phyloP scores from a whole-genome alignment of 768 basidiomycete genomes.

The Tephrocybe rancida region DNA sequence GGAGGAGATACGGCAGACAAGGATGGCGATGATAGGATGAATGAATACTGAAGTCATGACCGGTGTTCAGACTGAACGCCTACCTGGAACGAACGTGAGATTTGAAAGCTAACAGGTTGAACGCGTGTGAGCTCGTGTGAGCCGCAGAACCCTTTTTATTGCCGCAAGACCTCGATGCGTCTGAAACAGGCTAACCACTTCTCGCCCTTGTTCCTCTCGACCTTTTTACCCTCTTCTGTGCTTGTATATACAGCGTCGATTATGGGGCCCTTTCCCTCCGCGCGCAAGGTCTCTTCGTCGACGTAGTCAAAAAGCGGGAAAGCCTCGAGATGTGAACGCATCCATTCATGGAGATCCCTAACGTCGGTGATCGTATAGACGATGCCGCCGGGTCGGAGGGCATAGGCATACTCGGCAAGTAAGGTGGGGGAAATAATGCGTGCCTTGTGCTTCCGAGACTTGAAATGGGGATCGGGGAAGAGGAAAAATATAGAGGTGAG shows the following conservation, averaged over 20 bases:
- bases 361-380: constrained; percentile 99
- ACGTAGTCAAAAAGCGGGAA: constrained; percentile 89
- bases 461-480: constrained; percentile 99
- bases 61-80: constrained; percentile 7
- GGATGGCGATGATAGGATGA: constrained; percentile 41
- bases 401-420: constrained; percentile 95
- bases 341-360: constrained; percentile 92
- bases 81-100: constrained; percentile 1
- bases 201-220: constrained; percentile 85
- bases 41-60: constrained; percentile 33
- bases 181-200: constrained; percentile 94
- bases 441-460: constrained; percentile 96
- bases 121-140: constrained; percentile 8
- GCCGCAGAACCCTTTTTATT: constrained; percentile 18
- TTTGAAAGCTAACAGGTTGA: constrained; percentile 1
- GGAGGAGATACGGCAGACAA: constrained; percentile 29
- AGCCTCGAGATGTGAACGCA: constrained; percentile 82
- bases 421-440: constrained; percentile 98
- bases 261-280: constrained; percentile 73
- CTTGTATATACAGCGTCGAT: constrained; percentile 81
- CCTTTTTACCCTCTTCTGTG: constrained; percentile 98
- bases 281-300: constrained; percentile 73
- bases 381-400: constrained; percentile 90
- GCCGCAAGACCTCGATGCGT: constrained; percentile 48
- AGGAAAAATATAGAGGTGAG: constrained; percentile 95